Evolutionary conservation across 768 basidiomycete species (phyloP), one percentile per base, ranked within the genome.

Genomic region (Tylopilus rubrobrunneus): DNA sequence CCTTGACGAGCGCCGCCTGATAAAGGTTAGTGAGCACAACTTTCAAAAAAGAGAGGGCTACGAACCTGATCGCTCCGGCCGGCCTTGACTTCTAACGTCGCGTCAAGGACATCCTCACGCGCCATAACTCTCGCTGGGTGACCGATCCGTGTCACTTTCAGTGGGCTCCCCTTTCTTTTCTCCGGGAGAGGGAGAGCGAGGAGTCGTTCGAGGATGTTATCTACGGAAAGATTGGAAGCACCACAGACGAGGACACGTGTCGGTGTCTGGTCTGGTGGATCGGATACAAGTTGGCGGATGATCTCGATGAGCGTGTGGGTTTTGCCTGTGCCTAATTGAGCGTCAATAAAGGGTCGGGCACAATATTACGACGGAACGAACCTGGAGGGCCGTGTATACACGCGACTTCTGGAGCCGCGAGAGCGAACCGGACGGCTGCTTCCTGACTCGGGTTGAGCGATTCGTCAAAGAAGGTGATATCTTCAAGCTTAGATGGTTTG

Each of bases 381-480:
- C 96, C 96, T 56, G 97, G 97, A n/a, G 97, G 97, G 0, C 97
- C 97, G 64, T 98, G 95, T 25, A 99, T 93, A 61, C 92, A 92
- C 1, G 91, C 92, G 0, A 98, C 81, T 66, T 96, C 87, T 5
- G 80, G 77, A 0, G 89, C 83, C 56, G 82, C 82, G 6, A 99
- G 69, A n/a, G 87, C 86, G 63, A 97, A 94, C 48, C 71, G 75
- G 31, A 98, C 83, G 1, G 95, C 96, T 12, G 81, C 77, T 66
- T 85, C 85, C 66, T 99, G 97, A 61, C 89, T 91, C 1, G 76
- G 71, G 66, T 99, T 98, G 51, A 98, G 74, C 1, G 74, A 78
- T 0, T 77, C 69, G 61, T 97, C 91, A 57, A 90, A 89, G 71
- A 87, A 96, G 3, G 71, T 60, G 21, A 94, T 54, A 14, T 76